phyloP scores from a whole-genome alignment of 2,329 filamentous ascomycete genomes.

The Diaporthe capsici region DNA sequence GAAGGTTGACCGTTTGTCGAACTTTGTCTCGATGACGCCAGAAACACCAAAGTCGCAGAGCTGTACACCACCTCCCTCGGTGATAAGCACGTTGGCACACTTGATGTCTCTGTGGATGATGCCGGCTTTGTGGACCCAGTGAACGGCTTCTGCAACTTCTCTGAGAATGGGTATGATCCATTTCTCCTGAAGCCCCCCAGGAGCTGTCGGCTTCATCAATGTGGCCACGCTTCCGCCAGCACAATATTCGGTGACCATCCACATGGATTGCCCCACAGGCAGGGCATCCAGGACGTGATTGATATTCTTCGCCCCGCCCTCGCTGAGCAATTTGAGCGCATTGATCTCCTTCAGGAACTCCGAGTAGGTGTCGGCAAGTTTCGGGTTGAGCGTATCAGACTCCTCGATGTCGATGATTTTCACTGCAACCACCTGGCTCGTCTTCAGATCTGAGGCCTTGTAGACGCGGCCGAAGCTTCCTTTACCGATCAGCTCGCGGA shows the following conservation, averaged over 20 bases:
- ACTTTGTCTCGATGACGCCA: slow-evolving; percentile 80
- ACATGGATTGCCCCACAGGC: slow-evolving; percentile 83
- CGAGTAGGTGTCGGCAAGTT: slow-evolving; percentile 75
- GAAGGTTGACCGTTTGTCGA: slow-evolving; percentile 84
- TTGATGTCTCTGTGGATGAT: slow-evolving; percentile 82
- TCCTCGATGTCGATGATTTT: slow-evolving; percentile 91
- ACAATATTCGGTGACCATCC: slow-evolving; percentile 91
- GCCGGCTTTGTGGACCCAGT: slow-evolving; percentile 77
- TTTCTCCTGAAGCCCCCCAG: slow-evolving; percentile 76
- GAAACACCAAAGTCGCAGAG: slow-evolving; percentile 90
- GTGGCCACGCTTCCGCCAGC: slow-evolving; percentile 86
- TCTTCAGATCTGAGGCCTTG: slow-evolving; percentile 67
- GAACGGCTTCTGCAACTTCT: slow-evolving; percentile 76
- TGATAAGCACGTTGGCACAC: slow-evolving; percentile 84
- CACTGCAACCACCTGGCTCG: slow-evolving; percentile 74
- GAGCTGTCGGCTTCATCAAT: slow-evolving; percentile 76
- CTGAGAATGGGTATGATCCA: slow-evolving; percentile 78
- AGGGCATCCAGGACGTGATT: slow-evolving; percentile 86
- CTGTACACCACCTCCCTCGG: slow-evolving; percentile 82
- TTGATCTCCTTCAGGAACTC: slow-evolving; percentile 79
- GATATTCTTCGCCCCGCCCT: slow-evolving; percentile 82
- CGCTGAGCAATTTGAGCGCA: slow-evolving; percentile 79
- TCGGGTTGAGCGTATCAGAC: slow-evolving; percentile 76
- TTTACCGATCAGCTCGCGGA: slow-evolving; percentile 81
- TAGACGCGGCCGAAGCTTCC: slow-evolving; percentile 82